A percentile compares a stretch with the other conserved stretches of the same genome.
phyloP scores from a whole-genome alignment of 768 basidiomycete genomes.

The Lactarius akahatsu region DNA sequence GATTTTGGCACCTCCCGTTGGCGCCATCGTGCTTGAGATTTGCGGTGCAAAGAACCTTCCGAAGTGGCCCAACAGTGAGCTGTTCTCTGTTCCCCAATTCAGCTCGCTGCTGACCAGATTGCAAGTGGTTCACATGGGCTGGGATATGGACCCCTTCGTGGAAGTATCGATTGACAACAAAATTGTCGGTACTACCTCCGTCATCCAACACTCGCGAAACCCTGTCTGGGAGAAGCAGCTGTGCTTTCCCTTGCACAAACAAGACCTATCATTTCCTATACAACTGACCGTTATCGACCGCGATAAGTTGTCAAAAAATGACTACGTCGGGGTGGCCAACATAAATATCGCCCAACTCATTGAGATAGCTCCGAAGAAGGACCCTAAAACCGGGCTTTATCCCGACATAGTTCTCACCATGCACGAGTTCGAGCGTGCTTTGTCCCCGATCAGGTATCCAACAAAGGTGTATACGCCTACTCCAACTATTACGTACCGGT shows the following conservation, averaged over 20 bases:
- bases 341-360: constrained; percentile 70
- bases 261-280: constrained; percentile 76
- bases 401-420: constrained; percentile 57
- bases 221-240: constrained; percentile 95
- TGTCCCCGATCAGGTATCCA: constrained; percentile 51
- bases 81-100: not conserved
- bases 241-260: constrained; percentile 88
- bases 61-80: constrained; percentile 79
- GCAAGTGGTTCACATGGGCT: constrained; percentile 78
- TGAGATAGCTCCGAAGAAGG: constrained; percentile 36
- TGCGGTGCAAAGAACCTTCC: constrained; percentile 81
- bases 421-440: constrained; percentile 66
- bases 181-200: constrained; percentile 81
- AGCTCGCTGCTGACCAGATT: not conserved
- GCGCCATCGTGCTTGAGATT: constrained; percentile 95
- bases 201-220: constrained; percentile 79
- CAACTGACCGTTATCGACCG: constrained; percentile 89
- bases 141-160: constrained; percentile 98
- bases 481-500: constrained; percentile 70
- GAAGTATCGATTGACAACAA: constrained; percentile 96
- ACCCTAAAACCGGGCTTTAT: constrained; percentile 53
- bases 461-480: constrained; percentile 71
- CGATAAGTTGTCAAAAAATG: constrained; percentile 91
- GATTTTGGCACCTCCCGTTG: constrained; percentile 41
- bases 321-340: constrained; percentile 76